A percentile compares a stretch with the other conserved stretches of the same genome.
phyloP scores from a whole-genome alignment of 169 alveolate species.

The Neospora caninum region DNA sequence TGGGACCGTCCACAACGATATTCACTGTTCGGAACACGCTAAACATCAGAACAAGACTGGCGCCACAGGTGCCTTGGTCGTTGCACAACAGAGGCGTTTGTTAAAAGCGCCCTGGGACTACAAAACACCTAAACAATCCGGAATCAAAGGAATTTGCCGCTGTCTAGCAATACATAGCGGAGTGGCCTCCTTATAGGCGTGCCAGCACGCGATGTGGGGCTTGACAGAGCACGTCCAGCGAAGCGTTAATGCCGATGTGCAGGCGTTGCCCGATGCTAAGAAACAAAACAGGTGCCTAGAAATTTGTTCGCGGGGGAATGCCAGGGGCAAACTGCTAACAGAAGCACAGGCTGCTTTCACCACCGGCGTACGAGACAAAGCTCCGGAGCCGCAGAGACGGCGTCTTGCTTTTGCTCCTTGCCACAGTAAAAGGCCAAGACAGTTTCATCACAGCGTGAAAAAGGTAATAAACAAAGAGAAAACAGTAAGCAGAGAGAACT shows the following conservation, averaged over 20 bases:
- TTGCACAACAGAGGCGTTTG: background rate
- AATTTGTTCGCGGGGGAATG: background rate
- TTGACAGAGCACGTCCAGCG: background rate
- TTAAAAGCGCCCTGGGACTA: background rate
- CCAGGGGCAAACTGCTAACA: background rate
- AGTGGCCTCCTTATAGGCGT: background rate
- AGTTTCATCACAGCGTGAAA: background rate
- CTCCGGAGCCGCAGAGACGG: background rate
- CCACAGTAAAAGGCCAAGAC: background rate
- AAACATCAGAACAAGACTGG: background rate
- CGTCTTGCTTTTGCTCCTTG: background rate
- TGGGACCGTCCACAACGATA: background rate
- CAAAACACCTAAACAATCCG: background rate
- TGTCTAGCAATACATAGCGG: background rate
- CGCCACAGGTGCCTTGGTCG: background rate
- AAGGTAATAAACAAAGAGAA: no score
- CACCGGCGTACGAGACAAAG: background rate
- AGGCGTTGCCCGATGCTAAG: background rate
- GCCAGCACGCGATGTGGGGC: slow-evolving; percentile 11
- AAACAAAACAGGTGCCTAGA: background rate
- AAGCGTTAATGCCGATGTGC: background rate
- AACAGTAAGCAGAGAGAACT: background rate
- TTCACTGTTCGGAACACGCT: background rate
- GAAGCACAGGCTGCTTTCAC: background rate
- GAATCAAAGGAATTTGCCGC: background rate